phyloP scores from a whole-genome alignment of 2,329 filamentous ascomycete genomes.

The Verticillium longisporum region DNA sequence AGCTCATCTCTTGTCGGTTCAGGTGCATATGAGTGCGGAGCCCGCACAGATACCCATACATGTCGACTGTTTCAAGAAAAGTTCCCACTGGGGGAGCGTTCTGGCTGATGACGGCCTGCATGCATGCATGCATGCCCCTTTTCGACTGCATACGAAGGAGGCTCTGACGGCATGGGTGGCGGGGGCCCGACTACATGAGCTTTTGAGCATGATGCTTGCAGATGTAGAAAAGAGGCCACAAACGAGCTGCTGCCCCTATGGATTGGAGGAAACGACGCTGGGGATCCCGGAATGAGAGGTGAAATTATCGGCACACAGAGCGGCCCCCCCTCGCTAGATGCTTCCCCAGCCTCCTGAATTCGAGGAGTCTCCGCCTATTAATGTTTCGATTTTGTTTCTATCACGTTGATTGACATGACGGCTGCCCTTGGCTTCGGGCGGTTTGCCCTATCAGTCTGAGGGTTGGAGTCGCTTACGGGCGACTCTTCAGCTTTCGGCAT shows the following conservation, averaged over 20 bases:
- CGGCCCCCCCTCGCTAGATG: background rate
- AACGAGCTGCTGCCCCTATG: background rate
- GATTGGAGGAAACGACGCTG: background rate
- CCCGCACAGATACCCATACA: background rate
- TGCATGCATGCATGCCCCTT: background rate
- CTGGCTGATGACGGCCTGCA: background rate
- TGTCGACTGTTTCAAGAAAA: background rate
- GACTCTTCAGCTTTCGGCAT: background rate
- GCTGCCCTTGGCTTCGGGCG: background rate
- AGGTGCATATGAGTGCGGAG: background rate
- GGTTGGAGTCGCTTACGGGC: background rate
- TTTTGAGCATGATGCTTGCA: background rate
- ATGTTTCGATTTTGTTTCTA: background rate
- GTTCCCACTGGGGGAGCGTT: background rate
- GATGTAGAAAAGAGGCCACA: background rate
- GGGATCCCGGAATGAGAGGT: background rate
- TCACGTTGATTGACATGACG: background rate
- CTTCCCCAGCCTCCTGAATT: background rate
- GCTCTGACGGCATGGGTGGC: background rate
- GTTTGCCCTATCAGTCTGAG: background rate
- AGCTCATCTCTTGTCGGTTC: background rate
- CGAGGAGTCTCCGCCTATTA: background rate
- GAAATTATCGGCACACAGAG: background rate
- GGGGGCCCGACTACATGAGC: background rate
- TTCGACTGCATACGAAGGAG: background rate